Evolutionary conservation across 768 basidiomycete species (phyloP).

Genomic region (Candolleomyces eurysporus): DNA sequence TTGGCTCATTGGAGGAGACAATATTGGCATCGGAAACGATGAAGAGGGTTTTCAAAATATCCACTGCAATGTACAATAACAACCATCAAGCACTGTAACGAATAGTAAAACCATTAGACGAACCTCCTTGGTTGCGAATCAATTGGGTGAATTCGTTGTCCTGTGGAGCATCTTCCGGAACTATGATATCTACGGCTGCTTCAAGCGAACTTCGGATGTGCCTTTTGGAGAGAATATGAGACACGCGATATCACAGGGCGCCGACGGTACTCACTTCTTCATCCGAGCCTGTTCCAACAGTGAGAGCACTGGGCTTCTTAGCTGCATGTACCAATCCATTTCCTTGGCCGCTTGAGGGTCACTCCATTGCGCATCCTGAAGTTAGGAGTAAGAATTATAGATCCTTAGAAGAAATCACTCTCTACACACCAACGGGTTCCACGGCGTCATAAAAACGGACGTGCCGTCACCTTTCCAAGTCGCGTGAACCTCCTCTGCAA

Average conservation of each 20-base stretch:
- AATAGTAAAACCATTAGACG: not conserved
- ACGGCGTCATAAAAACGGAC: conserved; percentile 73
- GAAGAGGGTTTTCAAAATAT: conserved; percentile 69
- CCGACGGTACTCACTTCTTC: conserved; percentile 54
- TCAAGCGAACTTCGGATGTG: conserved; percentile 74
- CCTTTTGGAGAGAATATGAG: conserved; percentile 33
- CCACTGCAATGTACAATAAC: conserved; percentile 47
- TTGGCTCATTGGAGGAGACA: conserved; percentile 41
- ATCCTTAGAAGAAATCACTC: conserved; percentile 16
- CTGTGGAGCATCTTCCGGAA: conserved; percentile 36
- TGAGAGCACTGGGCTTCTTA: conserved; percentile 60
- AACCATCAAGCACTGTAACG: not conserved
- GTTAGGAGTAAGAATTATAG: not conserved
- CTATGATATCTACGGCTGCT: conserved; percentile 65
- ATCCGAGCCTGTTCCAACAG: conserved; percentile 75
- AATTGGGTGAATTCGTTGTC: conserved; percentile 27
- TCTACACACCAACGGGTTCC: conserved; percentile 58
- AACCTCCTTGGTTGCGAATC: conserved; percentile 37
- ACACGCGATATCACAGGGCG: not conserved
- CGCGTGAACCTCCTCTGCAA: conserved; percentile 84
- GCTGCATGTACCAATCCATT: conserved; percentile 59
- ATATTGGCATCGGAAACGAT: conserved; percentile 74
- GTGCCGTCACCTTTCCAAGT: conserved; percentile 31
- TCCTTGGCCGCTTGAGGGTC: conserved; percentile 54
- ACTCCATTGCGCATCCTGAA: conserved; percentile 60